Conservation (phyloP, 2,329 filamentous ascomycete genomes). For the Fusarium sp. region DNA sequence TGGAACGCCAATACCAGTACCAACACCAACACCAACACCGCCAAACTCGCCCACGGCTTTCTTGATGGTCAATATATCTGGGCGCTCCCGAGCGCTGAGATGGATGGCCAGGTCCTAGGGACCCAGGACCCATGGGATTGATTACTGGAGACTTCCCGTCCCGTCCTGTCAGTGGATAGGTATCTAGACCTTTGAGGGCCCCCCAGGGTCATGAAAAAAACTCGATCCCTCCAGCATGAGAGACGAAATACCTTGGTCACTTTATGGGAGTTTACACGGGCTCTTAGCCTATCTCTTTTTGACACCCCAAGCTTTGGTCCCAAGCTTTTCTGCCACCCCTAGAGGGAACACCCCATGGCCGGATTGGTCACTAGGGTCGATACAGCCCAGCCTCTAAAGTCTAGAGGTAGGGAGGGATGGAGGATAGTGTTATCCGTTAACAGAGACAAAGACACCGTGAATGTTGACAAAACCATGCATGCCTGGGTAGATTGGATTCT, state of each 20-base stretch:
- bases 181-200: constrained; percentile 10
- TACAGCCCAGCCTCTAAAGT: constrained; percentile 32
- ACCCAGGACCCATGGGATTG: constrained; percentile 7
- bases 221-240: too few relatives aligned
- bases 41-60: constrained; percentile 13
- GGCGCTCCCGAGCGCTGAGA: constrained; percentile 42
- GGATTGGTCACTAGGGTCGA: constrained; percentile 41
- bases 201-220: too few relatives aligned
- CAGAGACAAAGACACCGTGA: constrained; percentile 1
- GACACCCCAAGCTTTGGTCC: too few relatives aligned
- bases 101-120: constrained; percentile 15
- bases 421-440: neutral
- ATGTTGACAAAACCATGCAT: neutral
- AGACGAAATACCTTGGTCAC: too few relatives aligned
- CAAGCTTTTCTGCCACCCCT: neutral
- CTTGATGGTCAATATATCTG: constrained; percentile 29
- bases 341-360: constrained; percentile 19
- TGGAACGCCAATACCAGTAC: too few relatives aligned
- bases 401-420: neutral
- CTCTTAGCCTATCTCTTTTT: too few relatives aligned
- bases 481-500: constrained; percentile 2
- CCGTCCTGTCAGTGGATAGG: constrained; percentile 37
- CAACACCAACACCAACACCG: neutral
- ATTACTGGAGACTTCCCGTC: constrained; percentile 41
- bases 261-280: too few relatives aligned